Evolutionary conservation across 306 rosid species (phyloP).

Genomic region (Malus domestica): DNA sequence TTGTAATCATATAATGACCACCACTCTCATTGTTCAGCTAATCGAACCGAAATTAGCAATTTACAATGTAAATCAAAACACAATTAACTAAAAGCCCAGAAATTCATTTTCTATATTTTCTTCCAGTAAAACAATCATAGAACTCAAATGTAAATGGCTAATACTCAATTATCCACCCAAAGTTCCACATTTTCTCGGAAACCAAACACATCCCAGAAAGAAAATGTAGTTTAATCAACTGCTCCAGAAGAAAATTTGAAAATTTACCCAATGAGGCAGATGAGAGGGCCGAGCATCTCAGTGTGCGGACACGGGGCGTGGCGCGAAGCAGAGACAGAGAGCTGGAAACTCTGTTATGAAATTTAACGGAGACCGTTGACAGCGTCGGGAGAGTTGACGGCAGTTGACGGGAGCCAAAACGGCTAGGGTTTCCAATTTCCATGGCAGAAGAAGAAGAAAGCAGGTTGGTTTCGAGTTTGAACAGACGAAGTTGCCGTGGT

Average conservation of each 20-base stretch:
- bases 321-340: slow-evolving; percentile 11
- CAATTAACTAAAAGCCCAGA: neutral
- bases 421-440: slow-evolving; percentile 52
- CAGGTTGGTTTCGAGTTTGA: neutral
- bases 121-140: neutral
- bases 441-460: neutral
- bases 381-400: slow-evolving; percentile 9
- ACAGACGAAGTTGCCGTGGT: neutral
- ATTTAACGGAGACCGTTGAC: slow-evolving; percentile 10
- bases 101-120: neutral
- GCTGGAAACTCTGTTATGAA: slow-evolving; percentile 18
- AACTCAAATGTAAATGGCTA: neutral
- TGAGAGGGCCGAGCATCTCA: slow-evolving; percentile 43
- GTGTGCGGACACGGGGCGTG: slow-evolving; percentile 17
- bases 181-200: neutral
- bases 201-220: slow-evolving; percentile 9
- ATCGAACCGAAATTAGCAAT: neutral
- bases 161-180: neutral
- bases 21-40: no score
- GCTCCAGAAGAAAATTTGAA: neutral
- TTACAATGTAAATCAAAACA: neutral
- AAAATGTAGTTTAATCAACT: no score
- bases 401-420: neutral
- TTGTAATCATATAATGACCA: no score
- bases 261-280: slow-evolving; percentile 36